Evolutionary conservation across 345 rosid genomes (phyloP).

Genomic region (Anacardium occidentale): DNA sequence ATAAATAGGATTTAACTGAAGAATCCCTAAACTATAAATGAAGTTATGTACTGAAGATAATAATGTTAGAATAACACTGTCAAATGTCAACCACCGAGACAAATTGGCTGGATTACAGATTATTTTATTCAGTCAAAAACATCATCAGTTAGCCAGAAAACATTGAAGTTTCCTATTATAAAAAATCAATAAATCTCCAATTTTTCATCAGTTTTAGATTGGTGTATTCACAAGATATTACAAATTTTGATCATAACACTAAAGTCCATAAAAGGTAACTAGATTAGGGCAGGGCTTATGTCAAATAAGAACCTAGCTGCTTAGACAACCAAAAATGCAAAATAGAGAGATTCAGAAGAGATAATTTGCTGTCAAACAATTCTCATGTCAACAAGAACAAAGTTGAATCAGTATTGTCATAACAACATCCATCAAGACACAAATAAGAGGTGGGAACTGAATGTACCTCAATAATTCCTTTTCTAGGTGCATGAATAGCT

Average conservation of each 20-base stretch:
- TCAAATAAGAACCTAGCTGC: not conserved
- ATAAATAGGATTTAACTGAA: not conserved
- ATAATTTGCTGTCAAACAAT: not conserved
- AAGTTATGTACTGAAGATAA: not conserved
- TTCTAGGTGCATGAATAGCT: conserved; percentile 95
- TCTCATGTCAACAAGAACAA: not conserved
- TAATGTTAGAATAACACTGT: not conserved
- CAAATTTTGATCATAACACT: too few species aligned
- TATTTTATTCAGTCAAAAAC: not conserved
- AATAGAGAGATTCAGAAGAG: not conserved
- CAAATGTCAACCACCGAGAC: not conserved
- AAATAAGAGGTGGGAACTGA: not conserved
- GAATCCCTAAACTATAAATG: not conserved
- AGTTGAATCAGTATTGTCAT: not conserved
- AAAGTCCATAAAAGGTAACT: not conserved
- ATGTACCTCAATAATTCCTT: conserved; percentile 86
- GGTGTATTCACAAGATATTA: too few species aligned
- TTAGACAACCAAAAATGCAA: not conserved
- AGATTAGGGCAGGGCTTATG: not conserved
- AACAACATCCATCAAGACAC: conserved; percentile 3
- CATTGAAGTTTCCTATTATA: too few species aligned
- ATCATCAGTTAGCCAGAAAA: not conserved
- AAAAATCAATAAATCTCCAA: not conserved
- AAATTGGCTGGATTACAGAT: not conserved
- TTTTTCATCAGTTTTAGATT: not conserved